phyloP scores from a whole-genome alignment of 768 basidiomycete genomes.

The Sarcodon sp. region DNA sequence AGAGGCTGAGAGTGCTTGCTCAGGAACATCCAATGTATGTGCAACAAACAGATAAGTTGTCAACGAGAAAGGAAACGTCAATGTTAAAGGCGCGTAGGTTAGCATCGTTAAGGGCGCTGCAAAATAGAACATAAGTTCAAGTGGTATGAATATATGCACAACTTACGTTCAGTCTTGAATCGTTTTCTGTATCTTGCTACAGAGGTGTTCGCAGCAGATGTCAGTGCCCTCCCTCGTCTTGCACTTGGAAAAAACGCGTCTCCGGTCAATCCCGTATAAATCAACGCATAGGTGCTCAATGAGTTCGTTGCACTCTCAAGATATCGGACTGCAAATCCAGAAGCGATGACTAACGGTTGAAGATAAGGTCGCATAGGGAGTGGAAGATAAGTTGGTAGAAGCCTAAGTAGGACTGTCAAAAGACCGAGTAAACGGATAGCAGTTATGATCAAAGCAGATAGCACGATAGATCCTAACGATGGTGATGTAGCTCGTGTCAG shows the following conservation, averaged over 20 bases:
- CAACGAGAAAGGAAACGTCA: constrained; percentile 75
- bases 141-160: not conserved
- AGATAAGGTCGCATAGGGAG: constrained; percentile 27
- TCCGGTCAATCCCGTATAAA: constrained; percentile 44
- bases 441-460: constrained; percentile 70
- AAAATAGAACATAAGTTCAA: constrained; percentile 1
- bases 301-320: constrained; percentile 33
- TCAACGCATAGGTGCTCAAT: constrained; percentile 44
- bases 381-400: constrained; percentile 41
- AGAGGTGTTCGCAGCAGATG: constrained; percentile 30
- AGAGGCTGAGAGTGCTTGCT: constrained; percentile 63
- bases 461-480: constrained; percentile 67
- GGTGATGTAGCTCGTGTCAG: constrained; percentile 70
- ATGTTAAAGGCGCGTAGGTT: constrained; percentile 62
- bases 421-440: constrained; percentile 46
- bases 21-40: constrained; percentile 57
- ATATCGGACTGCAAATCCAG: constrained; percentile 26
- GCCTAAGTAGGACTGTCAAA: constrained; percentile 34
- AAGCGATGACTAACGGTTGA: constrained; percentile 23
- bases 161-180: constrained; percentile 49
- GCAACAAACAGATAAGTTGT: constrained; percentile 84
- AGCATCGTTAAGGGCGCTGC: constrained; percentile 58
- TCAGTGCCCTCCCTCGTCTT: constrained; percentile 41
- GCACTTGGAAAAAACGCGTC: constrained; percentile 39
- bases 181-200: constrained; percentile 28